Conservation (phyloP, 2,329 filamentous ascomycete genomes). For the Apiospora arundinis region DNA sequence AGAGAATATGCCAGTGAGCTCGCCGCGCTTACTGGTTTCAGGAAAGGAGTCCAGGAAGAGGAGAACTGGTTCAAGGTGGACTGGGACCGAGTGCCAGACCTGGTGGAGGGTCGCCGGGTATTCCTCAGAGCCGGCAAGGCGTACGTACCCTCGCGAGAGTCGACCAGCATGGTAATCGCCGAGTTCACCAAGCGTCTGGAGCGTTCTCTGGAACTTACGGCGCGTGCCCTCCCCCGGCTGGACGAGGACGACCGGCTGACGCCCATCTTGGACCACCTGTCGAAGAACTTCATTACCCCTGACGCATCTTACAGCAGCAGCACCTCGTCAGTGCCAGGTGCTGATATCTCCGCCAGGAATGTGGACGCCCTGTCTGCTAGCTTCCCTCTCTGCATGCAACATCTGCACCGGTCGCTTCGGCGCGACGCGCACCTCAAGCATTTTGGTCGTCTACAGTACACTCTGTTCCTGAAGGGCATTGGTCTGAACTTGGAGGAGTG, state of each 20-base stretch:
- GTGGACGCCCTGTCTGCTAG: constrained; percentile 81
- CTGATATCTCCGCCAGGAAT: constrained; percentile 77
- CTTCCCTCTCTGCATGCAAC: constrained; percentile 94
- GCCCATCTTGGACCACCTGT: constrained; percentile 75
- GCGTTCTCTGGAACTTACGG: constrained; percentile 84
- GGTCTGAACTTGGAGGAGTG: constrained; percentile 91
- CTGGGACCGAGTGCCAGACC: constrained; percentile 89
- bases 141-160: constrained; percentile 87
- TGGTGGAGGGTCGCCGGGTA: constrained; percentile 81
- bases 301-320: constrained; percentile 79
- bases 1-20: constrained; percentile 67
- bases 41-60: constrained; percentile 65
- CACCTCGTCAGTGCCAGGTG: constrained; percentile 69
- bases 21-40: constrained; percentile 51
- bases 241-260: constrained; percentile 94
- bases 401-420: constrained; percentile 84
- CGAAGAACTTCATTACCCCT: constrained; percentile 92
- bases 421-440: constrained; percentile 93
- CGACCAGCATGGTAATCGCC: constrained; percentile 85
- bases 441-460: constrained; percentile 91
- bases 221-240: constrained; percentile 86
- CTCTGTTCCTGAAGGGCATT: constrained; percentile 94
- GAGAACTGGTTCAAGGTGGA: constrained; percentile 96
- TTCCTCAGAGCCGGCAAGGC: constrained; percentile 83
- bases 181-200: constrained; percentile 86